phyloP scores from a whole-genome alignment of 2,329 filamentous ascomycete species.

The Alternaria brassicicola region DNA sequence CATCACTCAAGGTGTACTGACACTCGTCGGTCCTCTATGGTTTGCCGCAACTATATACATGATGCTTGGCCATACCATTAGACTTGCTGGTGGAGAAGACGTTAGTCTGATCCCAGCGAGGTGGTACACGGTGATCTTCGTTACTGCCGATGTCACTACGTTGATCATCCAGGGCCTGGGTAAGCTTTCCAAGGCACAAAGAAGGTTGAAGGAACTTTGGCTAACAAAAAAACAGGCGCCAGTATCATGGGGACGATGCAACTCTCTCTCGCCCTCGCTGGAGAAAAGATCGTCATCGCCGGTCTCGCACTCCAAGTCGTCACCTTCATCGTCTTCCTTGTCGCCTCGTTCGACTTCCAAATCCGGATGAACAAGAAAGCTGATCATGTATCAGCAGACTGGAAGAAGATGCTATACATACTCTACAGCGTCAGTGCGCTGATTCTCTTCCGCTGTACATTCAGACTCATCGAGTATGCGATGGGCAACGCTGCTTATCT shows the following conservation, averaged over 20 bases:
- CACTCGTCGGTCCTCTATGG: slow-evolving; percentile 54
- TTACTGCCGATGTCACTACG: slow-evolving; percentile 37
- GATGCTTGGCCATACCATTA: slow-evolving; percentile 52
- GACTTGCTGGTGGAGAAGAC: slow-evolving; percentile 32
- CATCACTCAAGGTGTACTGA: slow-evolving; percentile 50
- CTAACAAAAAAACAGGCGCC: slow-evolving; percentile 25
- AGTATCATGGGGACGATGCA: slow-evolving; percentile 45
- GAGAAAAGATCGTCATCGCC: slow-evolving; percentile 44
- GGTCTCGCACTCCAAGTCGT: slow-evolving; percentile 43
- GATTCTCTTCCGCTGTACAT: slow-evolving; percentile 58
- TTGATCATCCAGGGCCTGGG: slow-evolving; percentile 40
- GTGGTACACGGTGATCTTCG: slow-evolving; percentile 42
- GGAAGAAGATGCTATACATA: slow-evolving; percentile 41
- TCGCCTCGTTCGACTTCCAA: slow-evolving; percentile 40
- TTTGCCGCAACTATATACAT: slow-evolving; percentile 57
- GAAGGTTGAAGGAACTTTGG: not conserved
- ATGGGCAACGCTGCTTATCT: slow-evolving; percentile 56
- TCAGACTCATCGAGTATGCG: slow-evolving; percentile 59
- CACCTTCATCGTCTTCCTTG: slow-evolving; percentile 42
- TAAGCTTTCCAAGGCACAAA: slow-evolving; percentile 10
- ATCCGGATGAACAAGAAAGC: slow-evolving; percentile 30
- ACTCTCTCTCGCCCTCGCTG: slow-evolving; percentile 37
- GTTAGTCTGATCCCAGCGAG: slow-evolving; percentile 33
- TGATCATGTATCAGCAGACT: slow-evolving; percentile 1
- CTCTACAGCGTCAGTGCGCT: slow-evolving; percentile 56